These are phyloP conservation scores for Sporisorium scitamineum DNA, from an alignment of 1,284 basidiomycete genomes.

Conservation along the genomic window DNA sequence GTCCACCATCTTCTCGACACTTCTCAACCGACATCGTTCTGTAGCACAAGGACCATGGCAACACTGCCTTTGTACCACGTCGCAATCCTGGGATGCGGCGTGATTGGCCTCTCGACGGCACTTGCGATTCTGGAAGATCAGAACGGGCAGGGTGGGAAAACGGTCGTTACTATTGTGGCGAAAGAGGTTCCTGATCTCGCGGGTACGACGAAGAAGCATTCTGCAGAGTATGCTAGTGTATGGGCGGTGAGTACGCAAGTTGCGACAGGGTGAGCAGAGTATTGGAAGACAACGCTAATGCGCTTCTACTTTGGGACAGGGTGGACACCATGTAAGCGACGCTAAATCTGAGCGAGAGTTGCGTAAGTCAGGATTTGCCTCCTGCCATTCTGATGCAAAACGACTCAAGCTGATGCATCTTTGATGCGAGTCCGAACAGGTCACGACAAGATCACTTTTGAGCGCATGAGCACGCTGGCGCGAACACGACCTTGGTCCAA, in stretches of 20 bases:
- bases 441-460: slow-evolving; percentile 48
- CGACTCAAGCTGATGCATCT: background rate
- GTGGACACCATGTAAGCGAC: slow-evolving; percentile 54
- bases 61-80: slow-evolving; percentile 14
- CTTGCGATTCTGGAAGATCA: slow-evolving; percentile 41
- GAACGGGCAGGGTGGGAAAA: background rate
- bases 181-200: slow-evolving; percentile 35
- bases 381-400: background rate
- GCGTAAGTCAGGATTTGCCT: slow-evolving; percentile 6
- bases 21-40: background rate
- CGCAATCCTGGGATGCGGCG: slow-evolving; percentile 45
- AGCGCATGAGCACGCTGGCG: slow-evolving; percentile 30
- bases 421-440: background rate
- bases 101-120: slow-evolving; percentile 51
- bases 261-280: background rate
- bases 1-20: background rate
- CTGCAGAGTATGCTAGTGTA: slow-evolving; percentile 45
- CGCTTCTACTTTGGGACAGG: slow-evolving; percentile 10
- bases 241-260: slow-evolving; percentile 42
- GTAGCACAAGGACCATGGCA: background rate
- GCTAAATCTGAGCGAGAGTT: slow-evolving; percentile 36
- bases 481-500: slow-evolving; percentile 27
- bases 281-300: slow-evolving; percentile 9
- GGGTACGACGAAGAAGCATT: background rate
- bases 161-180: slow-evolving; percentile 36